Evolutionary conservation across 345 rosid genomes (phyloP), one percentile per base, ranked within the genome.

Genomic region (Arabis alpina): DNA sequence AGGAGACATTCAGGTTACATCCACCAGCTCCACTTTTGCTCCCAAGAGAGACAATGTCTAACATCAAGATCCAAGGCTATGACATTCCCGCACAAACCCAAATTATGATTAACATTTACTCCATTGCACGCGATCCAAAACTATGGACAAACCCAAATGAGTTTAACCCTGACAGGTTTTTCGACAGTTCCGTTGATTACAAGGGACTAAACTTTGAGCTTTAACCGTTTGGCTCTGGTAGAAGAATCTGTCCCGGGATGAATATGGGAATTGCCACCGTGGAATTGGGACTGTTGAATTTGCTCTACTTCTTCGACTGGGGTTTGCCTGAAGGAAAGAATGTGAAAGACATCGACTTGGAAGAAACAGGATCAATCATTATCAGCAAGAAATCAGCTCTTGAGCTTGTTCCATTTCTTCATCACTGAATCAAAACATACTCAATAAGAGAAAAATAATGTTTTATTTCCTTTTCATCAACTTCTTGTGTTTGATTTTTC

Each of bases 1-100:
- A 79, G 45, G 91, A 88, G 69, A 67, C 73, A 49, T 74, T 87
- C 12, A 84, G 95, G 59, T 88, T 91, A 44, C 97, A 89, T 42
- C 96, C 91, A 2, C 71, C 87, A 4, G 86, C 81, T 19, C 89
- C 89, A 2, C 68, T 87, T 2, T 74, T 84, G 3, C 82, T 77
- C 0, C 68, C 73, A 37, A 80, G 87, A 72, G 77, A 81, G 25
- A 81, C 92, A 19, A 12, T 79, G 7, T 78, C 86, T 65, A 61
- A 79, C 1, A 50, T 86, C 64, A 75, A 55, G 39, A 69, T 87
- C 7, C 67, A 56, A 25, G 80, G 81, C 44, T 87, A 81, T 44
- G 67, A 59, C 28, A 82, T 87, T 10, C 85, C 88, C 0, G 77
- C 75, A 2, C 74, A 76, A 61, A 77, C 87, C 6, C 76, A 82